Evolutionary conservation across 805 yeast species (phyloP).

Genomic region (Komagataella pseudopastoris): DNA sequence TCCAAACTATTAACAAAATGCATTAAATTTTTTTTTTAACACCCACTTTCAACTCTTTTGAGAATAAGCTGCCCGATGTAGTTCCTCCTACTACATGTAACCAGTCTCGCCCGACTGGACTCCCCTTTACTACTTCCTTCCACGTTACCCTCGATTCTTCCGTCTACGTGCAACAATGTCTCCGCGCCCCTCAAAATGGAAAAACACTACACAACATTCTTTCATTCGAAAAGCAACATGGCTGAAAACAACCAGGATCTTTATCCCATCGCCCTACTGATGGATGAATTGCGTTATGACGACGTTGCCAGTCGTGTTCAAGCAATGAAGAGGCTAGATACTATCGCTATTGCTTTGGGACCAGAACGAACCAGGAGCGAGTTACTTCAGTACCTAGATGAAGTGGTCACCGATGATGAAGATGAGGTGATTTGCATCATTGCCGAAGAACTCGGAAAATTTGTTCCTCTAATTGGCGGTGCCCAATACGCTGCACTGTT

Average conservation of each 20-base stretch:
- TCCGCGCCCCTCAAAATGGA: conserved; percentile 3
- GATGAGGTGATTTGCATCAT: conserved; percentile 93
- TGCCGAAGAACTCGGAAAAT: conserved; percentile 81
- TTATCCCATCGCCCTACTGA: conserved; percentile 87
- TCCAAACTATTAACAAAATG: too few species aligned
- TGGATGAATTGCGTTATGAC: conserved; percentile 92
- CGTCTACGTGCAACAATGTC: neutral
- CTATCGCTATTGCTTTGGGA: conserved; percentile 90
- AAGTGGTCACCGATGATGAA: conserved; percentile 91
- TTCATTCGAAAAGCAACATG: neutral
- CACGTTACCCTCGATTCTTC: neutral
- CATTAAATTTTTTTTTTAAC: too few species aligned
- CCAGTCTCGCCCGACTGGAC: neutral
- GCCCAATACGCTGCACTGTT: conserved; percentile 42
- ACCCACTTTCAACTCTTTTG: too few species aligned
- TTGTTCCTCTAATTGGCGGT: conserved; percentile 87
- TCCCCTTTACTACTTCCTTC: neutral
- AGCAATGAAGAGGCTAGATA: conserved; percentile 89
- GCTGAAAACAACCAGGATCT: conserved; percentile 30
- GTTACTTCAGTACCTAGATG: conserved; percentile 79
- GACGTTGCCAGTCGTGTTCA: conserved; percentile 87
- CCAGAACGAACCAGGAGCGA: conserved; percentile 86
- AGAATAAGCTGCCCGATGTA: too few species aligned
- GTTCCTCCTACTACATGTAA: too few species aligned
- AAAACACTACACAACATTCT: conserved; percentile 5